Conservation (phyloP, 305 asterid species). For the Plantago coronopus region DNA sequence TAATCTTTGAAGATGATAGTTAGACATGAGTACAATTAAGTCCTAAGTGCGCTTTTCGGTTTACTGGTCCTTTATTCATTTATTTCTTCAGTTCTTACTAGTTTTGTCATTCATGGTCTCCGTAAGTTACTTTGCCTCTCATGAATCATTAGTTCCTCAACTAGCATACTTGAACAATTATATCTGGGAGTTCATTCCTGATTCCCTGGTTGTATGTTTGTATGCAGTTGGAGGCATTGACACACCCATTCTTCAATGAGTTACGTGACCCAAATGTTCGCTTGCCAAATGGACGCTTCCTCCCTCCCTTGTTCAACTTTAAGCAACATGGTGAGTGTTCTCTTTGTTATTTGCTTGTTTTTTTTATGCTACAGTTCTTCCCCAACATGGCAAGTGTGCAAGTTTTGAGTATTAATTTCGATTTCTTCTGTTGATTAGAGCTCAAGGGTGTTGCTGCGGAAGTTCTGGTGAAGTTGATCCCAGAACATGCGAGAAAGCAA, state of each 20-base stretch:
- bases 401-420: conserved; percentile 1
- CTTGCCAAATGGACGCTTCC: conserved; percentile 74
- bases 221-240: conserved; percentile 72
- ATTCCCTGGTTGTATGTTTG: conserved; percentile 13
- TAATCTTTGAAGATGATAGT: not conserved
- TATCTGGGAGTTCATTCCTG: conserved; percentile 8
- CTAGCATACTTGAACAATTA: not conserved
- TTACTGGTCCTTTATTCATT: not conserved
- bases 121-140: not conserved
- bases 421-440: conserved; percentile 32
- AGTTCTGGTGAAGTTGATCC: conserved; percentile 55
- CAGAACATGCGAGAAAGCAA: conserved; percentile 69
- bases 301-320: conserved; percentile 82
- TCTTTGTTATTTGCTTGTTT: conserved; percentile 2
- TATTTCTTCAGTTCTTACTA: no score
- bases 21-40: not conserved
- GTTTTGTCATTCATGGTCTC: not conserved
- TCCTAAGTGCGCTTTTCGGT: not conserved
- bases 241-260: conserved; percentile 78
- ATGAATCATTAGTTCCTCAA: not conserved
- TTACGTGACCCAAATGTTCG: conserved; percentile 73
- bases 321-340: conserved; percentile 48
- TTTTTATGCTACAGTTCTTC: not conserved
- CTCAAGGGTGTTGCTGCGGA: conserved; percentile 54
- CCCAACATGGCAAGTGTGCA: not conserved